A percentile compares a stretch with the other conserved stretches of the same genome.
Evolutionary conservation across 164 flowering plant species (phyloP).

Genomic region (Tetrastigma voinierianum): DNA sequence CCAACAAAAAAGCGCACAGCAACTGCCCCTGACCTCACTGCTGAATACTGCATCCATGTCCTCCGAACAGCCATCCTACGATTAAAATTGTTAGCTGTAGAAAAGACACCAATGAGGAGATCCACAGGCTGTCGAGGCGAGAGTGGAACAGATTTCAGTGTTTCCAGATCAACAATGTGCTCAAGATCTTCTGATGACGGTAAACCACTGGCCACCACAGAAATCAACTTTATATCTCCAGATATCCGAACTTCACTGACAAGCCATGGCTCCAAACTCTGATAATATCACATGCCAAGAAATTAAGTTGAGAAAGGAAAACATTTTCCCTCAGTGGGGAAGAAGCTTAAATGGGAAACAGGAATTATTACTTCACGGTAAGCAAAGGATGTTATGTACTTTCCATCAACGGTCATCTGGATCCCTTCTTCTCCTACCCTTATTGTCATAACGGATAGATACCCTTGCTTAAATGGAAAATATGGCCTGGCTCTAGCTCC

Average conservation of each 20-base stretch:
- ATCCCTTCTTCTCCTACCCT: slow-evolving; percentile 92
- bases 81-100: slow-evolving; percentile 96
- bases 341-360: background rate
- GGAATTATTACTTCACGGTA: slow-evolving; percentile 66
- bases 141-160: slow-evolving; percentile 66
- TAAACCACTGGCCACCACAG: slow-evolving; percentile 86
- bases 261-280: slow-evolving; percentile 99
- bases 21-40: slow-evolving; percentile 70
- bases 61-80: slow-evolving; percentile 97
- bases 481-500: slow-evolving; percentile 44
- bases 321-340: background rate
- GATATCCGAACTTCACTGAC: slow-evolving; percentile 82
- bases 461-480: slow-evolving; percentile 90
- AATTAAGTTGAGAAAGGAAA: slow-evolving; percentile 1
- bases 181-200: slow-evolving; percentile 93
- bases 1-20: slow-evolving; percentile 99
- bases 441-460: slow-evolving; percentile 80
- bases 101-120: slow-evolving; percentile 90
- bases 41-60: slow-evolving; percentile 96
- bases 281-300: slow-evolving; percentile 16
- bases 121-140: slow-evolving; percentile 44
- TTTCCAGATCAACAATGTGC: slow-evolving; percentile 71
- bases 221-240: slow-evolving; percentile 79
- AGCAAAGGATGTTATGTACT: slow-evolving; percentile 89
- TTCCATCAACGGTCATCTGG: slow-evolving; percentile 98